A percentile compares a stretch with the other conserved stretches of the same genome.
These are phyloP conservation scores for Dictyophora rubrovolvata DNA, from an alignment of 768 basidiomycete genomes.

Conservation along the genomic window DNA sequence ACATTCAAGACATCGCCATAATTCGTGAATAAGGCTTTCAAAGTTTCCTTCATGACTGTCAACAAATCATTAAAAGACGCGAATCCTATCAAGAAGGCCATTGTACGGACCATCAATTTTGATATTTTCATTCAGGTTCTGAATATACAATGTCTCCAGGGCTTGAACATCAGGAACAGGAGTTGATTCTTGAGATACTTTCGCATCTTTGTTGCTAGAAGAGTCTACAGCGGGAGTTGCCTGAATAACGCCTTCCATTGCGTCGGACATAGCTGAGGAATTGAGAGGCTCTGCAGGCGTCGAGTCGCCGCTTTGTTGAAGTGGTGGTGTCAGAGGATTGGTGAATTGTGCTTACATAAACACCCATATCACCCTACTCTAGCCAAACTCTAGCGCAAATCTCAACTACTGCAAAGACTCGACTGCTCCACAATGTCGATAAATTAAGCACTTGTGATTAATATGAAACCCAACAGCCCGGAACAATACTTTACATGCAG, in stretches of 20 bases:
- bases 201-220: neutral
- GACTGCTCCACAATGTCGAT: too few species aligned
- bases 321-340: too few species aligned
- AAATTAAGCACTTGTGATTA: too few species aligned
- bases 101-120: conserved; percentile 54
- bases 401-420: too few species aligned
- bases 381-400: neutral
- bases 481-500: too few species aligned
- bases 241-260: conserved; percentile 9
- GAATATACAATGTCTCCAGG: conserved; percentile 88
- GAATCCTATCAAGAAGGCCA: conserved; percentile 3
- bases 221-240: neutral
- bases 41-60: conserved; percentile 77
- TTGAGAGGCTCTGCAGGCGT: too few species aligned
- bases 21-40: conserved; percentile 82
- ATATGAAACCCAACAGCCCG: too few species aligned
- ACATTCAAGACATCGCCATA: conserved; percentile 93
- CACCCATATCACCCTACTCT: neutral
- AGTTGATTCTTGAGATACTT: conserved; percentile 1
- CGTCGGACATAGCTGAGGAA: neutral
- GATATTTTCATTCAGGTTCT: conserved; percentile 93
- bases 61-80: conserved; percentile 8
- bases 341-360: neutral
- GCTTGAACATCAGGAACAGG: conserved; percentile 20
- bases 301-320: too few species aligned